Percentiles rank a stretch among this genome's conserved stretches.
phyloP scores from a whole-genome alignment of 805 yeast species.

The Yarrowia hollandica region DNA sequence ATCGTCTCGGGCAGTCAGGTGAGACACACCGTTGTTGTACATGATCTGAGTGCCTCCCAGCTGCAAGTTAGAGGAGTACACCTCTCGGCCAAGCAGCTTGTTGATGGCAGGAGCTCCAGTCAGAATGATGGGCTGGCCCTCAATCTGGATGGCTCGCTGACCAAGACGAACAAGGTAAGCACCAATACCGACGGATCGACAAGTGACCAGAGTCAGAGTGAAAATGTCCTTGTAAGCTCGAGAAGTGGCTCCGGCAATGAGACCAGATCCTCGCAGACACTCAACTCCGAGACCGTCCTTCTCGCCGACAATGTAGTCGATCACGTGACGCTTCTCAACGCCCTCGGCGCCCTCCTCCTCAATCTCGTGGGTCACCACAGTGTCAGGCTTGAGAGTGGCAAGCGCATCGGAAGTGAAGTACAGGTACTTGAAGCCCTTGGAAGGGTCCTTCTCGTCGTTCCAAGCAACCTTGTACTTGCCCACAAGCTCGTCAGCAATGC shows the following conservation, averaged over 20 bases:
- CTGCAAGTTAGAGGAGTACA: constrained; percentile 93
- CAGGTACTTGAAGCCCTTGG: constrained; percentile 86
- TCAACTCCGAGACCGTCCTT: constrained; percentile 98
- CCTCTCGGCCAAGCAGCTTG: constrained; percentile 95
- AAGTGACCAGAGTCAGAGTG: constrained; percentile 97
- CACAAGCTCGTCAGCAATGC: constrained; percentile 93
- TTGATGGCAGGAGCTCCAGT: constrained; percentile 99
- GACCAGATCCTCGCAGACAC: constrained; percentile 96
- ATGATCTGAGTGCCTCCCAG: constrained; percentile 99
- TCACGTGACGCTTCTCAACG: constrained; percentile 67
- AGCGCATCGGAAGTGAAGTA: constrained; percentile 72
- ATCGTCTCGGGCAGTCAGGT: constrained; percentile 94
- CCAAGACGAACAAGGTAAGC: constrained; percentile 97
- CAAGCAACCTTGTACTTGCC: constrained; percentile 90
- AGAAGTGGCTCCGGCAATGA: constrained; percentile 98
- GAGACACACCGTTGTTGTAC: constrained; percentile 98
- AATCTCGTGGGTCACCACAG: constrained; percentile 58
- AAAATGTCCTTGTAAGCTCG: constrained; percentile 97
- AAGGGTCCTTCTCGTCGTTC: constrained; percentile 73
- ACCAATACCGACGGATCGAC: constrained; percentile 99
- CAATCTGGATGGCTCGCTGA: constrained; percentile 97
- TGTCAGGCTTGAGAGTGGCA: constrained; percentile 35
- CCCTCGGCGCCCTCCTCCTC: constrained; percentile 66
- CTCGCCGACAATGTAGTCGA: constrained; percentile 84
- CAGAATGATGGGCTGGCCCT: constrained; percentile 96